Percentiles rank a stretch among this genome's conserved stretches.
Evolutionary conservation across 2,329 filamentous ascomycete species (phyloP).

Genomic region (Dactylellina parvicollis): DNA sequence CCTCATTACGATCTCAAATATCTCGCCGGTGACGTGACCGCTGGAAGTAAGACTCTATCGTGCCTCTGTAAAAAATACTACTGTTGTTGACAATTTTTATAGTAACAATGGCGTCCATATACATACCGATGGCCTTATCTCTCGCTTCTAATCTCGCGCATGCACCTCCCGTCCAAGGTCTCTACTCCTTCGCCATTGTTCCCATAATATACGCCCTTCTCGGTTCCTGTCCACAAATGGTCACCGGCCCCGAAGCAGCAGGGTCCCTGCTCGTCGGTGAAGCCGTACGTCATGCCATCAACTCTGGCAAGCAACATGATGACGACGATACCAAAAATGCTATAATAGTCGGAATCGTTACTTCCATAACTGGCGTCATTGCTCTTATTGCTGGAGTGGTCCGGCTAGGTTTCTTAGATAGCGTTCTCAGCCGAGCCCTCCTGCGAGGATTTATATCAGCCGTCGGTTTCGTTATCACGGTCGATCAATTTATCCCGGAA

Average conservation of each 20-base stretch:
- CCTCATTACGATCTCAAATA: conserved; percentile 84
- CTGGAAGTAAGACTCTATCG: conserved; percentile 66
- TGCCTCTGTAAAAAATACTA: background rate
- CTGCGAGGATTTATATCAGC: conserved; percentile 95
- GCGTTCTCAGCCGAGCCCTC: conserved; percentile 90
- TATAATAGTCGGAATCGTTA: conserved; percentile 84
- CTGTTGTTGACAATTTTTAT: background rate
- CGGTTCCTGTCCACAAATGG: conserved; percentile 90
- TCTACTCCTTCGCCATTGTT: conserved; percentile 94
- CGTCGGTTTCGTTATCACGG: conserved; percentile 93
- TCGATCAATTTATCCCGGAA: conserved; percentile 93
- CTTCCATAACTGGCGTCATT: conserved; percentile 85
- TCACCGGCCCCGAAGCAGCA: conserved; percentile 93
- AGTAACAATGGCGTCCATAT: conserved; percentile 97
- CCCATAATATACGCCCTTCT: conserved; percentile 90
- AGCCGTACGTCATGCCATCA: conserved; percentile 71
- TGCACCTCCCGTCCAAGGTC: conserved; percentile 88
- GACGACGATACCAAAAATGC: conserved; percentile 74
- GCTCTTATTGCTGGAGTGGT: conserved; percentile 88
- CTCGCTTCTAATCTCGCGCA: conserved; percentile 92
- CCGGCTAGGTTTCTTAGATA: conserved; percentile 90
- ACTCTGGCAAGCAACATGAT: conserved; percentile 75
- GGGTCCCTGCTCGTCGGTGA: conserved; percentile 90
- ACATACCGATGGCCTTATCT: conserved; percentile 95
- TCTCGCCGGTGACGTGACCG: conserved; percentile 83